Evolutionary conservation across 768 basidiomycete genomes (phyloP).

Genomic region (Leucogyrophana mollusca): DNA sequence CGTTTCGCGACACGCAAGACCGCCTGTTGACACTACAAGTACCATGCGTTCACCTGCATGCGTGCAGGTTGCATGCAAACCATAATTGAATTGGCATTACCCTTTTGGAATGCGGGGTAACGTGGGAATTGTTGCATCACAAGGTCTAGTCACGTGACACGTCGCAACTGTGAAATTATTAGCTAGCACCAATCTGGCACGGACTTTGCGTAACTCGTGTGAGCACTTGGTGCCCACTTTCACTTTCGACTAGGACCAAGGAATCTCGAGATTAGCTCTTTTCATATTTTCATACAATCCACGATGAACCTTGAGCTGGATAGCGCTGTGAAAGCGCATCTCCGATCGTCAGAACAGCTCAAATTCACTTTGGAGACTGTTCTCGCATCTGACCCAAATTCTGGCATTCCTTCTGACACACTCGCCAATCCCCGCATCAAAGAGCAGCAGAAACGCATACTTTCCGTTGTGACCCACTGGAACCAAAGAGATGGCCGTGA

Average conservation of each 20-base stretch:
- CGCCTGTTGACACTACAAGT: no score
- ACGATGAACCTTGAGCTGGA: slow-evolving; percentile 6
- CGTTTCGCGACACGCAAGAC: no score
- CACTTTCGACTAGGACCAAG: no score
- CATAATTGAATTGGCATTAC: background rate
- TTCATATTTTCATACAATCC: no score
- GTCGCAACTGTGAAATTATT: no score
- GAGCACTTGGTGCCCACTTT: no score
- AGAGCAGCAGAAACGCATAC: slow-evolving; percentile 11
- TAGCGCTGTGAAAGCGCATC: slow-evolving; percentile 18
- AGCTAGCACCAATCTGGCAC: no score
- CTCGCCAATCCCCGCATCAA: background rate
- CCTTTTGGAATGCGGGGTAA: slow-evolving; percentile 20
- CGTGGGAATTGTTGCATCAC: slow-evolving; percentile 20
- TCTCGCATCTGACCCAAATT: slow-evolving; percentile 3
- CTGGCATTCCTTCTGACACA: background rate
- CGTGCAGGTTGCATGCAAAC: no score
- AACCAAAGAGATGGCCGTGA: slow-evolving; percentile 42
- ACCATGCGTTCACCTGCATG: no score
- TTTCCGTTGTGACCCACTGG: slow-evolving; percentile 39
- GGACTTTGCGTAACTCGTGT: no score
- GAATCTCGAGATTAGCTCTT: no score
- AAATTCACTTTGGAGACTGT: slow-evolving; percentile 43
- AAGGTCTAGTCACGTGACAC: slow-evolving; percentile 11
- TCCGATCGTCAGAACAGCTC: slow-evolving; percentile 45